Evolutionary conservation across 1,284 basidiomycete genomes (phyloP), one percentile per base, ranked within the genome.

Genomic region (Hymenochaete sp.): DNA sequence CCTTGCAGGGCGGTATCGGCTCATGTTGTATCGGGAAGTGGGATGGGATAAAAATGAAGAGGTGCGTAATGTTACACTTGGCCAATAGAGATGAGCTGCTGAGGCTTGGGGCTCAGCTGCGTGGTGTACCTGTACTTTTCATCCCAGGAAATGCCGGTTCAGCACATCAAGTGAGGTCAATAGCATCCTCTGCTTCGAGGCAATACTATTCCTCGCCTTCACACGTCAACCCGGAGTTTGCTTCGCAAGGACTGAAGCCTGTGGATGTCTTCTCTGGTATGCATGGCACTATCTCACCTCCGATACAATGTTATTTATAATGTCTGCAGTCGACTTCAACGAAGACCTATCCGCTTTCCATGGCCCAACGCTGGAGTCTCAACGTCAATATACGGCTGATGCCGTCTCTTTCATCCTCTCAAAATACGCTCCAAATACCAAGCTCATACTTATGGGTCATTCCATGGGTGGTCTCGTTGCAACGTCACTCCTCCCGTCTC

Each of bases 391-490:
- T 62, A 73, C 90, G 13, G 71, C 77, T 22, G 69, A 75, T 37
- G 82, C 84, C 4, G 75, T 97, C 40, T 63, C 68, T 3, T 88
- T 87, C 53, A 83, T 98, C 43, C 73, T 92, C 25, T 78, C 78
- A 0, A 66, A 78, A 22, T 98, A 98, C 59, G 77, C 77, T 1
- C 52, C 67, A 1, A 60, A 67, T 27, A 86, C 77, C 0, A 56
- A 66, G 24, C 77, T 98, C 38, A 77, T 86, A 26, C 61, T 98
- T 46, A 67, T 98, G 55, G 95, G 86, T 0, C 95, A 98, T 60
- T 98, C 93, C 10, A 99, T 99, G 96, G 96, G 96, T n/a, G 96
- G 96, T 2, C 69, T 97, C 35, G 91, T 95, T 4, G 91, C 90
- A 5, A 79, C 80, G 0, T 72, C 82, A 2, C 70, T 86, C 9